Evolutionary conservation across 768 basidiomycete species (phyloP).

Genomic region (Cystofilobasidium capitatum): DNA sequence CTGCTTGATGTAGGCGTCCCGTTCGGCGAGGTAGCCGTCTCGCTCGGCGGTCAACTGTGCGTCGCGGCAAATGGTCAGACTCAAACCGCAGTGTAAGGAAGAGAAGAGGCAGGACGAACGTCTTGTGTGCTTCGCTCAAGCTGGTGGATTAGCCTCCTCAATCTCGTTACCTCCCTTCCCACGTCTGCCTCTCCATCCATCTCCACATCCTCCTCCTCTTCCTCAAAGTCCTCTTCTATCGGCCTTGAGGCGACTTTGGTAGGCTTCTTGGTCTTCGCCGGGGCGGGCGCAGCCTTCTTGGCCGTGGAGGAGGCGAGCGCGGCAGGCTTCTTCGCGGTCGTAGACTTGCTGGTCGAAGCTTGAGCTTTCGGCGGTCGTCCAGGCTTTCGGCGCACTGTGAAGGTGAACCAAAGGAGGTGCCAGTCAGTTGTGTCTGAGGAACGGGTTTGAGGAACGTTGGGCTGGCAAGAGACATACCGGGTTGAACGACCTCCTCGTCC

Average conservation of each 20-base stretch:
- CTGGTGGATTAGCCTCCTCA: constrained; percentile 12
- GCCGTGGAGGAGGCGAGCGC: neutral
- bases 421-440: neutral
- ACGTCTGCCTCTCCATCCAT: neutral
- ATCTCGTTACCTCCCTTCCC: neutral
- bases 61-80: neutral
- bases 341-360: neutral
- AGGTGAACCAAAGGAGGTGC: neutral
- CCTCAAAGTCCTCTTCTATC: neutral
- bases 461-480: neutral
- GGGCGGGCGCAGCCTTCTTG: constrained; percentile 1
- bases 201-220: neutral
- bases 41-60: constrained; percentile 11
- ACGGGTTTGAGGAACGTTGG: neutral
- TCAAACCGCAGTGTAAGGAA: neutral
- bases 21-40: constrained; percentile 13
- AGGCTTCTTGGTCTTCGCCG: neutral
- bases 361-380: neutral
- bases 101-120: neutral
- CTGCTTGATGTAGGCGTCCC: constrained; percentile 17
- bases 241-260: neutral
- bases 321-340: neutral
- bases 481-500: neutral
- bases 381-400: neutral
- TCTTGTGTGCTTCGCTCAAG: constrained; percentile 14